Percentiles rank a stretch among this genome's conserved stretches.
Conservation (phyloP, 2,329 filamentous ascomycete genomes). For the Nemania sp. region DNA sequence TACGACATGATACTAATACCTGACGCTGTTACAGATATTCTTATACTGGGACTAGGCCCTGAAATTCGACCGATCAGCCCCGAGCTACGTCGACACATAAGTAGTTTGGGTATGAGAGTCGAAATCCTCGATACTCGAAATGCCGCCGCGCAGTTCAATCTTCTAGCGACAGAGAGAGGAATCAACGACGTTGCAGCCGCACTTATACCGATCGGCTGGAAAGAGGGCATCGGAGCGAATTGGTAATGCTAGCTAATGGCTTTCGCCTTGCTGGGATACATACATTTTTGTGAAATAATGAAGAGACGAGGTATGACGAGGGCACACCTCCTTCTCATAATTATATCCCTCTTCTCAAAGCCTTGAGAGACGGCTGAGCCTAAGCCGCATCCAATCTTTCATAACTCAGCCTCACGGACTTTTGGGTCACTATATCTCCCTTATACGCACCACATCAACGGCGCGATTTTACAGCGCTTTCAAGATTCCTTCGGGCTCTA, state of each 20-base stretch:
- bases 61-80: slow-evolving; percentile 76
- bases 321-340: neutral
- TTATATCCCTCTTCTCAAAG: neutral
- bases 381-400: neutral
- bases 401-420: neutral
- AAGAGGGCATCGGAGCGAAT: slow-evolving; percentile 56
- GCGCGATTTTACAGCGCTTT: neutral
- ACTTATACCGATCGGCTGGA: slow-evolving; percentile 84
- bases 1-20: slow-evolving; percentile 5
- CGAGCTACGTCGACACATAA: slow-evolving; percentile 71
- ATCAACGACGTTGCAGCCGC: slow-evolving; percentile 84
- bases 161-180: slow-evolving; percentile 91
- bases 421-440: neutral
- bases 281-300: too few species aligned
- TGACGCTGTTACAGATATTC: slow-evolving; percentile 62
- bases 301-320: neutral
- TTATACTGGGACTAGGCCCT: slow-evolving; percentile 85
- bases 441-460: neutral
- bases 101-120: slow-evolving; percentile 77
- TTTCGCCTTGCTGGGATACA: neutral
- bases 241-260: slow-evolving; percentile 21
- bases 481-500: neutral
- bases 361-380: neutral
- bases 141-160: slow-evolving; percentile 90
- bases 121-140: slow-evolving; percentile 93